Evolutionary conservation across 768 basidiomycete genomes (phyloP), one percentile per base, ranked within the genome.

Genomic region (Gloeophyllum trabeum): DNA sequence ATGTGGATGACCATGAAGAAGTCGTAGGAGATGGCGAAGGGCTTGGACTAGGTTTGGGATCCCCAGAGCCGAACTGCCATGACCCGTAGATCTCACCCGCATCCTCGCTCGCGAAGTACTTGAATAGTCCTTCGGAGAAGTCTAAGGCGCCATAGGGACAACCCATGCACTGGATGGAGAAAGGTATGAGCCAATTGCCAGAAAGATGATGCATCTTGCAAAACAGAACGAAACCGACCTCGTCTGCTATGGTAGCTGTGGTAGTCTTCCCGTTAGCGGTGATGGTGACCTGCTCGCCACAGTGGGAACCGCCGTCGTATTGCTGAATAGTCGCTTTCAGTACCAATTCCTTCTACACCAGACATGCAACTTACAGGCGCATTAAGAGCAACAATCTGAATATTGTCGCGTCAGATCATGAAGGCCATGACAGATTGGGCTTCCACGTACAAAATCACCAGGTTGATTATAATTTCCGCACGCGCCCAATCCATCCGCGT

Each of bases 101-200:
- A 42, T 52, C 56, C 40, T 57, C 51, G 21, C 57, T 41, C 0
- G 67, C 70, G 47, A 83, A 76, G 58, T 56, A 69, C 6, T 50
- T 51, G 63, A 84, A 81, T 16, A 81, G 64, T 24, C 74, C 70
- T 16, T 60, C 59, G n/a, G 71, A 67, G 24, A 82, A 53, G 56
- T 84, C 81, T 35, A 84, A 69, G n/a, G 69, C 78, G 7, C 69
- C 71, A 35, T 60, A 71, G 2, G 69, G 68, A 49, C 80, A 83
- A 14, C 71, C 70, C 30, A 75, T 74, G 56, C 82, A 85, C 72
- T 81, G 57, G n/a, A 26, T 13, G 19, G 38, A 16, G 26, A 35
- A n/a, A 32, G 44, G 34, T 18, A 22, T 23, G n/a, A n/a, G n/a
- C n/a, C n/a, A n/a, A n/a, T n/a, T n/a, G n/a, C n/a, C n/a, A n/a